Evolutionary conservation across 192 early-diverging fungal genomes (phyloP).

Genomic region (Mortierella antarctica): DNA sequence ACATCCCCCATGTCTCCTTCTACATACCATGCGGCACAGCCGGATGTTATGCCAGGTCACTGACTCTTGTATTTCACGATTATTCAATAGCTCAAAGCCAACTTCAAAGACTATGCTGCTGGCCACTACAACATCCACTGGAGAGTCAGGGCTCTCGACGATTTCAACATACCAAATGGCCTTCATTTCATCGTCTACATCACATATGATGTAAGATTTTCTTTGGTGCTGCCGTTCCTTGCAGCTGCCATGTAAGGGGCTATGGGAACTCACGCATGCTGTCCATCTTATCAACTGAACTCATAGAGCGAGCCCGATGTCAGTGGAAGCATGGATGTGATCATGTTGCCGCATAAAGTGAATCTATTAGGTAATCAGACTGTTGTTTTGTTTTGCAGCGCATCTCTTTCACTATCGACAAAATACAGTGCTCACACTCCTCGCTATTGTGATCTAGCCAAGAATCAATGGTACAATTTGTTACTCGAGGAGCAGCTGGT

Average conservation of each 20-base stretch:
- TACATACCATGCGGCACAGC: not conserved
- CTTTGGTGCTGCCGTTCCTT: not conserved
- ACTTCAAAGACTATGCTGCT: constrained; percentile 23
- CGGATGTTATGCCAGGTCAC: not conserved
- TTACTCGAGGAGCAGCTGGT: constrained; percentile 33
- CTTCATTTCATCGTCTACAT: constrained; percentile 34
- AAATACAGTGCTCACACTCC: not conserved
- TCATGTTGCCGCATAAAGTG: constrained; percentile 24
- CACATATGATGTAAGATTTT: constrained; percentile 31
- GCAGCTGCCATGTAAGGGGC: not conserved
- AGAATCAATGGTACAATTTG: constrained; percentile 31
- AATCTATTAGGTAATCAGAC: constrained; percentile 19
- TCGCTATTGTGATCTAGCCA: constrained; percentile 2
- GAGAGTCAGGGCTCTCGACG: constrained; percentile 25
- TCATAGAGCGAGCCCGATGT: constrained; percentile 38
- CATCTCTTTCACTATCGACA: not conserved
- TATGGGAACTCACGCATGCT: not conserved
- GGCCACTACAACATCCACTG: constrained; percentile 34
- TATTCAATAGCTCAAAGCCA: constrained; percentile 17
- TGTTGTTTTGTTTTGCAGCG: not conserved
- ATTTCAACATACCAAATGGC: constrained; percentile 36
- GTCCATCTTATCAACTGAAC: not conserved
- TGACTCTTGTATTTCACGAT: not conserved
- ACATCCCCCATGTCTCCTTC: not conserved
- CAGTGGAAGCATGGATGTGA: constrained; percentile 41